Base-by-base conservation (phyloP, 495 filamentous ascomycete genomes). In the Aspergillus nidulans region DNA sequence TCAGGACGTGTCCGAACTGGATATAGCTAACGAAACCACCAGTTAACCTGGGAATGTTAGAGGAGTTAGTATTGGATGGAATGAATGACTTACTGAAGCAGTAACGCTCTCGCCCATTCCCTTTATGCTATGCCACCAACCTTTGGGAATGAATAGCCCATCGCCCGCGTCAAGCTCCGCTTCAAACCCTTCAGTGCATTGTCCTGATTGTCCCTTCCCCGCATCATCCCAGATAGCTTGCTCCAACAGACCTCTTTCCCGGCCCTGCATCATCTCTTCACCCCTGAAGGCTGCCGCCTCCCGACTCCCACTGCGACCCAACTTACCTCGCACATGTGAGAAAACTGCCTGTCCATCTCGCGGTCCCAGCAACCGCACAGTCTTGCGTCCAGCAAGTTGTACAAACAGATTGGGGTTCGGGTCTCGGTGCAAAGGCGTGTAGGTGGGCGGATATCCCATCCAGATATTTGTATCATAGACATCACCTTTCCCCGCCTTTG, bases 41-140 rank as follows among this genome's bases (percentile, higher is more conserved):
- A 97, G 69, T 97, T 97, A 34, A 86, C 87, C 68, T 89, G 32
- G 16, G 47, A 8, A 70, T 24, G 58, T 61, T 81, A 70, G 62
- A 58, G 70, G n/a, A 7, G 12, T 26, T 59, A 51, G 3, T 19
- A 53, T 48, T 15, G n/a, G 25, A 44, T 24, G 3, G 24, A 39
- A 39, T 2, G 44, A 38, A 19, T 28, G 12, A 75, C 81, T 74
- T 65, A 88, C 87, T 57, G 87, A 89, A 46, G 71, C 86, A 43
- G 77, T 87, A 28, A 87, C 78, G 13, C 82, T 80, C 19, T 75
- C 59, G 13, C 85, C 88, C 48, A 83, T 61, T 19, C 92, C 90
- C 62, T 82, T 86, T 47, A 98, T 83, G 64, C 88, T 91, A 79
- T 98, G 94, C 94, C 94, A 98, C 91, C 91, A 98, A 12, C 90